These are phyloP conservation scores for Collybia sordida DNA, from an alignment of 768 basidiomycete species.

Conservation along the genomic window DNA sequence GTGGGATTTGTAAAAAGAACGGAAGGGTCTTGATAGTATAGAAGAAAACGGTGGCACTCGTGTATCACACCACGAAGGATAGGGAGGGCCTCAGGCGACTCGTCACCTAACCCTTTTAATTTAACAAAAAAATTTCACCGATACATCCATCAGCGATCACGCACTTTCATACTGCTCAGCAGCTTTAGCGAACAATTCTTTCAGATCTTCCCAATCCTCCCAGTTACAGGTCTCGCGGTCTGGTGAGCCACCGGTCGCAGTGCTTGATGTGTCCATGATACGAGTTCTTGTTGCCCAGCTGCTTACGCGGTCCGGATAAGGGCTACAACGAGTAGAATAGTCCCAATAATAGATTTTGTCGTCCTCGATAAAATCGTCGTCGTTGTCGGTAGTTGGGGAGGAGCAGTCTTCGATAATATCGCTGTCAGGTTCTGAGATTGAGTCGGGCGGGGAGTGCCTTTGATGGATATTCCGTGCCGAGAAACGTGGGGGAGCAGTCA, in stretches of 20 bases:
- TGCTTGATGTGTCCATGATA: conserved; percentile 41
- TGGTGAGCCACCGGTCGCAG: conserved; percentile 22
- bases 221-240: conserved; percentile 26
- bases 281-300: conserved; percentile 32
- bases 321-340: conserved; percentile 26
- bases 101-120: conserved; percentile 35
- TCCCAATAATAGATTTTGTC: conserved; percentile 31
- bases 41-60: conserved; percentile 65
- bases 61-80: conserved; percentile 64
- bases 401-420: conserved; percentile 22
- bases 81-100: conserved; percentile 48
- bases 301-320: conserved; percentile 23
- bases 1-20: conserved; percentile 38
- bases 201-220: conserved; percentile 69
- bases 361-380: conserved; percentile 15
- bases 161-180: conserved; percentile 59
- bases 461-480: conserved; percentile 18
- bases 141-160: conserved; percentile 17
- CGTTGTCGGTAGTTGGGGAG: conserved; percentile 8
- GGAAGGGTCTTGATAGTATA: conserved; percentile 55
- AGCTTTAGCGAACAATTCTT: conserved; percentile 59
- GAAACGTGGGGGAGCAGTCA: conserved; percentile 28
- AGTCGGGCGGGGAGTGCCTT: conserved; percentile 16
- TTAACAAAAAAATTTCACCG: no score
- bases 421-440: conserved; percentile 11